Conservation (phyloP, 83 land plant genomes). For the Picea abies region DNA sequence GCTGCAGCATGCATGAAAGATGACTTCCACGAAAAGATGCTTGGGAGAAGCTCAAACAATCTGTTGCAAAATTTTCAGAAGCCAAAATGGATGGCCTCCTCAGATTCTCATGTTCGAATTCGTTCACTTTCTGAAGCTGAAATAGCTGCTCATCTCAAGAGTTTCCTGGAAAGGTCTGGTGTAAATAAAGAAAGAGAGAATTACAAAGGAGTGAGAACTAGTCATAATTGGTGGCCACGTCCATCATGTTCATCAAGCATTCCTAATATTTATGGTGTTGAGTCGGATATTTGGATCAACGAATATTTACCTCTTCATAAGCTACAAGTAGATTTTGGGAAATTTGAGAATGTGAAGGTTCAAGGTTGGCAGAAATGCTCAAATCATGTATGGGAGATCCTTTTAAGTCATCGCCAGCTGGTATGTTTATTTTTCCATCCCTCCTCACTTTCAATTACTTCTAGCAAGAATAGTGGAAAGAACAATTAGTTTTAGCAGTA, state of each 20-base stretch:
- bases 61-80: constrained; percentile 35
- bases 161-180: constrained; percentile 26
- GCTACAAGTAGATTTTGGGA: constrained; percentile 45
- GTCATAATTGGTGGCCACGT: constrained; percentile 35
- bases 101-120: constrained; percentile 43
- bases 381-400: constrained; percentile 61
- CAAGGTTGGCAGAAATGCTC: constrained; percentile 57
- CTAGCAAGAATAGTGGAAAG: not conserved
- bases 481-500: not conserved
- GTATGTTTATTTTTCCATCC: constrained; percentile 29
- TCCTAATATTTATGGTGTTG: constrained; percentile 41
- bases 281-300: constrained; percentile 43
- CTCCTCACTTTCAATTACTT: not conserved
- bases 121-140: constrained; percentile 39
- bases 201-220: constrained; percentile 16
- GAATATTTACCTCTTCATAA: constrained; percentile 59
- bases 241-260: constrained; percentile 22
- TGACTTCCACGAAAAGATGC: constrained; percentile 10
- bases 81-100: constrained; percentile 28
- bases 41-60: constrained; percentile 19
- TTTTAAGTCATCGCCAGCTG: constrained; percentile 69
- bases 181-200: constrained; percentile 7
- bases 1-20: constrained; percentile 43
- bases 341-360: constrained; percentile 36
- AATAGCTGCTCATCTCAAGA: constrained; percentile 39